Base-by-base conservation (phyloP, 352 stramenopile species). In the Globisporangium nagaii region DNA sequence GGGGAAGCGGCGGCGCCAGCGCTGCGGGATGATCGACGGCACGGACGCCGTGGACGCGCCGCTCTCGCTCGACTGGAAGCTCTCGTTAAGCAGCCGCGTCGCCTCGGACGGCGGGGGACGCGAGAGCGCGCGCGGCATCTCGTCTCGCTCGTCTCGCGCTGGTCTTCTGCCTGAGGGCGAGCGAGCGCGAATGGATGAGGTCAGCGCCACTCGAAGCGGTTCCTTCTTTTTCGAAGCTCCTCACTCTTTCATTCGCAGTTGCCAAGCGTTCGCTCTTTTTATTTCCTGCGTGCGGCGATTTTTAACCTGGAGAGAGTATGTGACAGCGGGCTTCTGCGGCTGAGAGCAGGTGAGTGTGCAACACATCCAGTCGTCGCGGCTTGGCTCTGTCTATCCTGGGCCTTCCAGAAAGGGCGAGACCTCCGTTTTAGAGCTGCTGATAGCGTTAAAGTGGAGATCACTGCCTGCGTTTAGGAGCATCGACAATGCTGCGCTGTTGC, bases 1-100 rank as follows among this genome's bases (percentile, higher is more conserved):
- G 2, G 55, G 55, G 46, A 62, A 62, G 20, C 55, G 55, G 6
- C 55, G 46, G 37, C 55, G 55, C 55, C 55, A 62, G 46, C 55
- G 55, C 46, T 62, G 55, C 19, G 55, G 55, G 17, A 62, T 49
- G 39, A 62, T 44, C 12, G 55, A 62, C 32, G 55, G 55, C 24
- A 31, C 37, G 17, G 55, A 62, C 9, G 37, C 30, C 0, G 46
- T 50, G 46, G 46, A 62, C 8, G 41, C 40, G 24, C 52, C 31
- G 30, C 22, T 15, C 11, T 35, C 32, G 24, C 47, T 42, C 41
- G 34, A 34, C 20, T 48, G 27, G 30, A 50, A 58, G 20, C 37
- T 50, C 15, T 28, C 39, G 22, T 25, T 41, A 9, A 56, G 46
- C 46, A 62, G 46, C n/a, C 30, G 46, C 22, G 55, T 40, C 6